Evolutionary conservation across 352 stramenopile species (phyloP).

Genomic region (Phytophthora europaea): DNA sequence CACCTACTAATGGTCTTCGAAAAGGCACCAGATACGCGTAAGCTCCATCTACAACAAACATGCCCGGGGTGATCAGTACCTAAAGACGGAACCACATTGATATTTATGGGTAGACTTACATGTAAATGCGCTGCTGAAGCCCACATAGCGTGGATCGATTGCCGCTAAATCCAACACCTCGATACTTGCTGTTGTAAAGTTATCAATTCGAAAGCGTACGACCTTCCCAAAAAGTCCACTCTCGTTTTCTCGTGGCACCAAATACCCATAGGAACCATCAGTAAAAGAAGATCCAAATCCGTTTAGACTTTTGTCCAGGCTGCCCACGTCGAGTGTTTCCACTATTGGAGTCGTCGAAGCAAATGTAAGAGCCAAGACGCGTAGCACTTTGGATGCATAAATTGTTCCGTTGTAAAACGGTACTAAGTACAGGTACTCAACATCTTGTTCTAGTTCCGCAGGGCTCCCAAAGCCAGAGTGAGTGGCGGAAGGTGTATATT

Average conservation of each 20-base stretch:
- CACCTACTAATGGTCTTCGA: conserved; percentile 42
- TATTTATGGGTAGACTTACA: conserved; percentile 48
- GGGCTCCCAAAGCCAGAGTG: conserved; percentile 52
- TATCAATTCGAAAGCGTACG: conserved; percentile 60
- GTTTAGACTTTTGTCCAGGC: conserved; percentile 48
- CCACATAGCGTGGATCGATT: conserved; percentile 66
- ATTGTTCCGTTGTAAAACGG: conserved; percentile 70
- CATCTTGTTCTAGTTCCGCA: conserved; percentile 39
- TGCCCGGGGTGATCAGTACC: neutral
- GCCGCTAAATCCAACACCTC: conserved; percentile 60
- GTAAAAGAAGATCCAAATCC: conserved; percentile 74
- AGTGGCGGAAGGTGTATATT: conserved; percentile 54
- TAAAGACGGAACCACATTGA: neutral
- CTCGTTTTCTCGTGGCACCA: conserved; percentile 71
- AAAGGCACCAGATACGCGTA: conserved; percentile 76
- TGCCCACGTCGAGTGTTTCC: conserved; percentile 62
- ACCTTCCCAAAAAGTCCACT: conserved; percentile 69
- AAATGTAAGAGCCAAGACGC: conserved; percentile 69
- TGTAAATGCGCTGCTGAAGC: conserved; percentile 70
- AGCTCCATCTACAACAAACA: conserved; percentile 51
- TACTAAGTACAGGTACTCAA: conserved; percentile 79
- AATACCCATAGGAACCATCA: conserved; percentile 69
- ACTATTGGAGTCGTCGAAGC: conserved; percentile 52
- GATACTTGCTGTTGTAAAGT: conserved; percentile 52
- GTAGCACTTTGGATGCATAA: conserved; percentile 65